Evolutionary conservation across 2,329 filamentous ascomycete species (phyloP), one percentile per base, ranked within the genome.

Genomic region (Talaromyces sp.): DNA sequence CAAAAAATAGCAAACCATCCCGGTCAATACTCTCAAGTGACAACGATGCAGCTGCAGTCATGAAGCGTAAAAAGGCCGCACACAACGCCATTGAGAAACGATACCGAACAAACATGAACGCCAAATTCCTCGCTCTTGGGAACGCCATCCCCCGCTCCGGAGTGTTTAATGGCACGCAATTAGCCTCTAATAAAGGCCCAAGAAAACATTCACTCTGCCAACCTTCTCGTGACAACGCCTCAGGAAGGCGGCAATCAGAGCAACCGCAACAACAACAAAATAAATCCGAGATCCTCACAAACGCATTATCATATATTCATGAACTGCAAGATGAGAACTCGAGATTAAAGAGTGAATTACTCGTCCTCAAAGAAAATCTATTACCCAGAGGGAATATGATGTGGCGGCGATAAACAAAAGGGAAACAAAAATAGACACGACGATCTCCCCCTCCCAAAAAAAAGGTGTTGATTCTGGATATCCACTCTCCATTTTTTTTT

Each of bases 1-100:
- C 53, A 25, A 50, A 25, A 39, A 59, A 50, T 22, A 21, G 28
- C 9, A 52, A 45, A 46, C 31, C 45, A 15, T 13, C 8, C 11
- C 57, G 57, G n/a, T 35, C 57, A 22, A 13, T 43, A n/a, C 28
- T 22, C 28, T n/a, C 57, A 19, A 19, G 35, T 15, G 60, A 60
- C 22, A 31, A 51, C 11, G 58, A 60, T 25, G 41, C 55, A 7
- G 48, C 40, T 25, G 72, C 72, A 17, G 48, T 57, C 15, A 71
- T 72, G 55, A 75, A 75, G 60, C 70, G 72, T 3, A 62, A 61
- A 48, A 61, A 62, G 28, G 72, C 72, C 15, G 72, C 72, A 2
- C 72, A 75, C 63, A 75, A 75, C 62, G 69, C 74, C 63, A 74
- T 75, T 53, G 72, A 75, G 59, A 75, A 74, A 61, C 72, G 72